Evolutionary conservation across 1,139 yeast genomes (phyloP).

Genomic region (Pichia sp.): DNA sequence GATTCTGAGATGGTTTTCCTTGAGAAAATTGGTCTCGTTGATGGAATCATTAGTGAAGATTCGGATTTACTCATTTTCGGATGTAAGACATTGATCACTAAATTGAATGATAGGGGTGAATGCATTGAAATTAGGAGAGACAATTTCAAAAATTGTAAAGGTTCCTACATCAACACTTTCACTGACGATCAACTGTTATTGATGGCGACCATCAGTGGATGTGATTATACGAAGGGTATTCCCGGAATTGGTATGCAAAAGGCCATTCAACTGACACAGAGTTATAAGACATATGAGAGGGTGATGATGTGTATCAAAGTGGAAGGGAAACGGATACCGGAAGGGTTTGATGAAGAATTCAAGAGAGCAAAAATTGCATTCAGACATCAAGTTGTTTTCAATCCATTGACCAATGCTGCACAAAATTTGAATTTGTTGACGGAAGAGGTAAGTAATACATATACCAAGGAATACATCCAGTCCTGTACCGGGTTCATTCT

Average conservation of each 20-base stretch:
- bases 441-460: constrained; percentile 14
- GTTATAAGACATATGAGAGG: constrained; percentile 44
- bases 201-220: constrained; percentile 86
- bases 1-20: constrained; percentile 94
- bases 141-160: constrained; percentile 40
- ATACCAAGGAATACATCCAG: constrained; percentile 23
- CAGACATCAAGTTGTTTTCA: constrained; percentile 77
- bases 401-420: constrained; percentile 46
- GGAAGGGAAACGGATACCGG: constrained; percentile 60
- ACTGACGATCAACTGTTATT: constrained; percentile 56
- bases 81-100: constrained; percentile 67
- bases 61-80: constrained; percentile 92
- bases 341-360: constrained; percentile 52
- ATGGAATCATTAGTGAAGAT: constrained; percentile 90
- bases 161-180: constrained; percentile 42
- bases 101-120: constrained; percentile 68
- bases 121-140: constrained; percentile 62
- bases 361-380: constrained; percentile 72
- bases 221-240: constrained; percentile 90
- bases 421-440: constrained; percentile 57
- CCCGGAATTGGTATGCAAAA: constrained; percentile 74
- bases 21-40: constrained; percentile 66
- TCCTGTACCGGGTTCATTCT: constrained; percentile 57
- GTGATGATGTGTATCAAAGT: constrained; percentile 51
- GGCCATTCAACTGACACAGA: constrained; percentile 58